Evolutionary conservation across 2,329 filamentous ascomycete species (phyloP).

Genomic region (Zasmidium angulare): DNA sequence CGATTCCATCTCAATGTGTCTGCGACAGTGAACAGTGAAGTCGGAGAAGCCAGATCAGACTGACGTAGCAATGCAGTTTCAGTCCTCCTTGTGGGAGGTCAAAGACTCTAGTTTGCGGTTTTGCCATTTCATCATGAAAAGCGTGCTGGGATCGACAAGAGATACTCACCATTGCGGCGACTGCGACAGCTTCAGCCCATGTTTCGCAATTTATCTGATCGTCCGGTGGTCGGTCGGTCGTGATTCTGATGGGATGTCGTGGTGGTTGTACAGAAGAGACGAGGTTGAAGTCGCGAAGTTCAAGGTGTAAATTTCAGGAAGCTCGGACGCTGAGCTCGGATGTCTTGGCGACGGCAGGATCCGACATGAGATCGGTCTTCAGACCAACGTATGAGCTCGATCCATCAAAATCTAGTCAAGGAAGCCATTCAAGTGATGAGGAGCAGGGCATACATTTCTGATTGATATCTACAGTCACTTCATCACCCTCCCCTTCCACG

Average conservation of each 20-base stretch:
- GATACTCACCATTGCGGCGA: slow-evolving; percentile 14
- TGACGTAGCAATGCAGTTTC: slow-evolving; percentile 31
- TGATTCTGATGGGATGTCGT: not conserved
- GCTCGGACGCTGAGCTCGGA: not conserved
- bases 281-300: not conserved
- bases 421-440: not conserved
- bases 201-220: not conserved
- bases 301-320: not conserved
- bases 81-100: slow-evolving; percentile 25
- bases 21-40: not conserved
- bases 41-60: slow-evolving; percentile 18
- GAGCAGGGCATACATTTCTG: not conserved
- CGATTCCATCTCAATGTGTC: not conserved
- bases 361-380: not conserved
- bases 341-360: not conserved
- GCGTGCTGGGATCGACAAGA: not conserved
- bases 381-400: not conserved
- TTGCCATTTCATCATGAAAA: slow-evolving; percentile 25
- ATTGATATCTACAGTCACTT: not conserved
- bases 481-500: slow-evolving; percentile 19
- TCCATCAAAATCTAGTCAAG: not conserved
- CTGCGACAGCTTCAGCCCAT: slow-evolving; percentile 2
- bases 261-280: not conserved
- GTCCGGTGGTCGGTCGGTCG: not conserved
- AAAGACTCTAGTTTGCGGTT: slow-evolving; percentile 33